Conservation (phyloP, 139 green algal species). For the Chlorella sp. region DNA sequence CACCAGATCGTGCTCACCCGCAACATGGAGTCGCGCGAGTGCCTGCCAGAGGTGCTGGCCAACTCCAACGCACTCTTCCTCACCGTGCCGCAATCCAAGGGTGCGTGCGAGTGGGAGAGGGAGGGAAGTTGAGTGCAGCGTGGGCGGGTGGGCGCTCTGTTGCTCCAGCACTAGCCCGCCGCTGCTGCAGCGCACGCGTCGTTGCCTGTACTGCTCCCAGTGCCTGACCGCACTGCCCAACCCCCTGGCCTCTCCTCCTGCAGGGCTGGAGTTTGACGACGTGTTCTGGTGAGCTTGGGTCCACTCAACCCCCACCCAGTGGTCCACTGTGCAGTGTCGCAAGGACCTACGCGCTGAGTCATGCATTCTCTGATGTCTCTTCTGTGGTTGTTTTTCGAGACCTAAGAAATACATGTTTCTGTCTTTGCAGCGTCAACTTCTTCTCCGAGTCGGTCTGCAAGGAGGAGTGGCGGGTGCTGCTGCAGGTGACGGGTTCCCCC, state of each 20-base stretch:
- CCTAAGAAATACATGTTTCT: conserved; percentile 31
- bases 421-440: conserved; percentile 78
- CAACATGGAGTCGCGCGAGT: conserved; percentile 31
- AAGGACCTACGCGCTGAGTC: too few species aligned
- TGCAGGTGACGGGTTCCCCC: conserved; percentile 10
- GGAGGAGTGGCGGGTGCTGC: conserved; percentile 70
- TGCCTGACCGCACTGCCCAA: too few species aligned
- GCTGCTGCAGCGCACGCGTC: too few species aligned
- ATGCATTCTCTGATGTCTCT: background rate
- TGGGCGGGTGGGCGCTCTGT: too few species aligned
- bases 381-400: background rate
- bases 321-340: too few species aligned
- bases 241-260: background rate
- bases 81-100: conserved; percentile 58
- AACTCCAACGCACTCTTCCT: conserved; percentile 65
- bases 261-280: conserved; percentile 78
- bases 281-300: conserved; percentile 23
- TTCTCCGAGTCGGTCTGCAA: conserved; percentile 52
- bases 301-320: too few species aligned
- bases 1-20: conserved; percentile 80
- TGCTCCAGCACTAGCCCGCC: too few species aligned
- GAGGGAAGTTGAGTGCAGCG: too few species aligned
- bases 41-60: conserved; percentile 52
- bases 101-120: too few species aligned
- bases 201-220: too few species aligned